phyloP scores from a whole-genome alignment of 2,329 filamentous ascomycete genomes.

The Alternaria brassicae region DNA sequence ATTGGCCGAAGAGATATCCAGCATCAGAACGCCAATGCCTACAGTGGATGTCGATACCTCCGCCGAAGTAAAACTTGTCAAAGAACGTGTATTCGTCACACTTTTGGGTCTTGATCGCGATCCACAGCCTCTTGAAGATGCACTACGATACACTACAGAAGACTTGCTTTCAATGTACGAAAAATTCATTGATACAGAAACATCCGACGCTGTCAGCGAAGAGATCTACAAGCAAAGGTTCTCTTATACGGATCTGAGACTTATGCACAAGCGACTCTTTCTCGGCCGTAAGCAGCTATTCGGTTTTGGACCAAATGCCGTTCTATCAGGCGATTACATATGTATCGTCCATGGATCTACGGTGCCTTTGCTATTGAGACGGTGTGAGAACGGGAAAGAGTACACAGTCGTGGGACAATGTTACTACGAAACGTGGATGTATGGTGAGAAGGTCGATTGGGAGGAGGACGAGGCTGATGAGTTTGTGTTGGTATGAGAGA shows the following conservation, averaged over 20 bases:
- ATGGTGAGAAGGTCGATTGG: slow-evolving; percentile 10
- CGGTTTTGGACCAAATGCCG: background rate
- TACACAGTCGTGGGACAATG: slow-evolving; percentile 4
- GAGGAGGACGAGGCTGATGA: slow-evolving; percentile 13
- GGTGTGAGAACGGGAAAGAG: background rate
- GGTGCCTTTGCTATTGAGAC: slow-evolving; percentile 5
- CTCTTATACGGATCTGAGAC: background rate
- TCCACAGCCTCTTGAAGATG: background rate
- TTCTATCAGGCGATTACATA: slow-evolving; percentile 2
- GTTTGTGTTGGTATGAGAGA: slow-evolving; percentile 2
- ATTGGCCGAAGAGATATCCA: background rate
- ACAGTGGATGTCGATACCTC: background rate
- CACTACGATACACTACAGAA: background rate
- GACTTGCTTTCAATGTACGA: slow-evolving; percentile 1
- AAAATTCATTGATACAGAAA: background rate
- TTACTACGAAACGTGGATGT: slow-evolving; percentile 7
- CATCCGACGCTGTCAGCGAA: background rate
- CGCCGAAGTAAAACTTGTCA: background rate
- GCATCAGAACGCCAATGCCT: background rate
- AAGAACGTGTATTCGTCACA: background rate
- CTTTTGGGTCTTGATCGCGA: background rate
- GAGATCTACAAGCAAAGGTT: background rate
- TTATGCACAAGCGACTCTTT: background rate
- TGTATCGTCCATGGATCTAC: slow-evolving; percentile 6
- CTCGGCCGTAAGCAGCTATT: background rate